Evolutionary conservation across 2,329 filamentous ascomycete genomes (phyloP), one percentile per base, ranked within the genome.

Genomic region (Harringtonia lauricola): DNA sequence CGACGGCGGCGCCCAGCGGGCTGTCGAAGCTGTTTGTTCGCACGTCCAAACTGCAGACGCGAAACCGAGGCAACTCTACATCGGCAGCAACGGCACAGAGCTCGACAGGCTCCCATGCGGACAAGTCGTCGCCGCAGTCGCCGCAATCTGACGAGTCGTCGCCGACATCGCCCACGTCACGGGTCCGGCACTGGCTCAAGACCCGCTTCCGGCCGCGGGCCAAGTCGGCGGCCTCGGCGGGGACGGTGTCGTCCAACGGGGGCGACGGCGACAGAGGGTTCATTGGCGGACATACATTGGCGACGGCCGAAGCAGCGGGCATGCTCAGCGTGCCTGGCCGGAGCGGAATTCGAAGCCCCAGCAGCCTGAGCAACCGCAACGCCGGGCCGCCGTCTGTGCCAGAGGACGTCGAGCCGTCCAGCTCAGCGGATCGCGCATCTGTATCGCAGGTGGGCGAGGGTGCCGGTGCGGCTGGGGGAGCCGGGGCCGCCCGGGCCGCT

Each of bases 151-250:
- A 49, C 17, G 51, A 42, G 36, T 51, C 46, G 13, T 42, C 37
- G 1, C 18, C 48, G 8, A 37, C 45, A 14, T 55, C 55, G 0
- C 56, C 57, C 8, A 52, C 53, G 8, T 45, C 43, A 22, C 61
- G 60, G 37, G 58, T 66, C 24, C 66, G 59, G 46, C 60, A 55
- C 34, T 72, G 68, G 68, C 54, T 72, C 14, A 65, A 64, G 51
- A 62, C 56, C 10, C 65, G 60, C 33, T 63, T 71, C 44, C 59
- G 61, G 8, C 54, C 56, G 1, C 53, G 58, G 1, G 50, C 58
- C 9, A 55, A 52, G 44, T 58, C 59, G 2, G 51, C 55, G 3
- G 49, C 51, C 2, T 45, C 49, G 4, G 34, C 34, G 15, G 24
- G 26, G 8, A 19, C 21, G 35, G 21, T 13, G 35, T 12, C 35